Evolutionary conservation across 768 basidiomycete genomes (phyloP).

Genomic region (Psilocybe cyanescens): DNA sequence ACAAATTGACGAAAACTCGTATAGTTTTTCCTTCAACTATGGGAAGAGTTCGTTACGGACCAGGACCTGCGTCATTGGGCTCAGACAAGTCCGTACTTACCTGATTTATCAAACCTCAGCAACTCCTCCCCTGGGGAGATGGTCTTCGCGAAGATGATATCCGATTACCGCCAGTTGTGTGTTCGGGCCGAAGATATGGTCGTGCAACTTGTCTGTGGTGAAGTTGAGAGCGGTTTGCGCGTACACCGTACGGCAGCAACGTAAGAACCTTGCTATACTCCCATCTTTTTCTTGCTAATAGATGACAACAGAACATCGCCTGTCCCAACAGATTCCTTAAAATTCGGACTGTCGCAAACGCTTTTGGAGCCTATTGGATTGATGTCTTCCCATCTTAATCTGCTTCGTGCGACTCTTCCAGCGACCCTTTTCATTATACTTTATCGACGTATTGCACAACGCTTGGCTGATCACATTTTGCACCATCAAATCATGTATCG

Average conservation of each 20-base stretch:
- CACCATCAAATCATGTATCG: conserved; percentile 85
- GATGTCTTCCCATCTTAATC: conserved; percentile 77
- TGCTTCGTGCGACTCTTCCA: conserved; percentile 69
- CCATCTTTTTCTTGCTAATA: background rate
- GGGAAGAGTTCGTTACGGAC: conserved; percentile 74
- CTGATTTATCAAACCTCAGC: conserved; percentile 38
- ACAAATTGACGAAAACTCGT: conserved; percentile 4
- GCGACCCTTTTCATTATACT: conserved; percentile 56
- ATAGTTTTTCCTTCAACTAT: conserved; percentile 93
- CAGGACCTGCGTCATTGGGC: conserved; percentile 60
- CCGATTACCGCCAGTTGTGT: conserved; percentile 61
- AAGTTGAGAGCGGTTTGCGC: conserved; percentile 79
- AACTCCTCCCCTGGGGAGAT: conserved; percentile 56
- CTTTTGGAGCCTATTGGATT: conserved; percentile 78
- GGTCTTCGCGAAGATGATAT: conserved; percentile 79
- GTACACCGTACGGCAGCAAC: conserved; percentile 64
- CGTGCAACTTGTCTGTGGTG: conserved; percentile 78
- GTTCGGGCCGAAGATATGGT: conserved; percentile 88
- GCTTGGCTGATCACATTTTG: conserved; percentile 76
- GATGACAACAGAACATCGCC: conserved; percentile 22
- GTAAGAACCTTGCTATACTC: conserved; percentile 10
- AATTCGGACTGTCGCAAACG: conserved; percentile 62
- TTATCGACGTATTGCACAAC: conserved; percentile 76
- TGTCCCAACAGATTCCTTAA: conserved; percentile 12
- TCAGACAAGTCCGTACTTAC: conserved; percentile 51